Evolutionary conservation across 2,329 filamentous ascomycete species (phyloP), one percentile per base, ranked within the genome.

Genomic region (Cercospora sp.): DNA sequence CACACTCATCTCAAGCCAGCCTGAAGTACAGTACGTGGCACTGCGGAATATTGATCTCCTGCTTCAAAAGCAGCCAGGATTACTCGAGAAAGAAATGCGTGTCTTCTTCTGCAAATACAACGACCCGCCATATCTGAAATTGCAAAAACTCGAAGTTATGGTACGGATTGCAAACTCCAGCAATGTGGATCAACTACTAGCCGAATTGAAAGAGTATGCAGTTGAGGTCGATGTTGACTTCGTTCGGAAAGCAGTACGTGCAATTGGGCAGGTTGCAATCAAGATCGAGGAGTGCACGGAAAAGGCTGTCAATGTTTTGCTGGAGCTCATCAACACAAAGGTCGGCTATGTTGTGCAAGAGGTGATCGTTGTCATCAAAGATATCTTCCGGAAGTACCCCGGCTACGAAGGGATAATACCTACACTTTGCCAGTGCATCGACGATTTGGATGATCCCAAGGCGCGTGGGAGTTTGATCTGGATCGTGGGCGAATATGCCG

Each of bases 21-120:
- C 95, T 6, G 95, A 99, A 83, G 95, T 99, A 45, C 95, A 99
- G 81, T 99, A 99, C 78, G 95, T 99, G 65, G 95, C 95, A 13
- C 83, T 99, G 60, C 87, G 94, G 71, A 99, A 99, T 79, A 99
- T 99, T 76, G 95, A 99, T 74, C 87, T 99, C 36, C 85, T 99
- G 5, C 86, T 99, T 28, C 95, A 99, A 80, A 95, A 96, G 74
- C 94, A 97, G 80, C 93, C 95, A 10, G 94, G 97, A 73, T 97
- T 99, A 65, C 86, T 99, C 9, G 96, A 92, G 85, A 98, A 98
- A 80, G 95, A 99, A 80, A 89, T 99, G 76, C 89, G 95, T 55
- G 95, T 99, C 8, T 99, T 99, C 83, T 99, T 99, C 83, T 99
- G 95, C 90, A 99, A 99, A 82, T 99, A 99, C 83, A 98, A 98